Evolutionary conservation across 2,329 filamentous ascomycete species (phyloP).

Genomic region (Lecanicillium sp.): DNA sequence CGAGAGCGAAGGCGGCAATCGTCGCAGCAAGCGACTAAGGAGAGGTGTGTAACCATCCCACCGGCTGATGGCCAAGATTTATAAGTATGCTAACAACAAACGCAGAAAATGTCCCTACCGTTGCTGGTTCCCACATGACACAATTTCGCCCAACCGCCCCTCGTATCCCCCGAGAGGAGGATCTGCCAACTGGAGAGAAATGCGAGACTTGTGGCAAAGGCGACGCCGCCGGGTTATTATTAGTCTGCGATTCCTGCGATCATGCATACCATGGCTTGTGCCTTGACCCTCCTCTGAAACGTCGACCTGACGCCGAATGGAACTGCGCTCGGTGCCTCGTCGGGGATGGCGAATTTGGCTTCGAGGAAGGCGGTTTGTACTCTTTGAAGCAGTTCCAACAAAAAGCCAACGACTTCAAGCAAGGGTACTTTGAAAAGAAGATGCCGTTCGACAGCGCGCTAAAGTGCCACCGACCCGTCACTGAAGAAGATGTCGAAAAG

Average conservation of each 20-base stretch:
- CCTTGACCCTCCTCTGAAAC: slow-evolving; percentile 75
- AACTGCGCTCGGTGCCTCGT: slow-evolving; percentile 93
- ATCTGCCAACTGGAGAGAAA: slow-evolving; percentile 45
- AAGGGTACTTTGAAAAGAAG: slow-evolving; percentile 84
- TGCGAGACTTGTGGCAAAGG: slow-evolving; percentile 82
- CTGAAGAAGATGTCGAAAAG: slow-evolving; percentile 89
- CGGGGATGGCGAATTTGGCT: slow-evolving; percentile 92
- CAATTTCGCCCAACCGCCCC: slow-evolving; percentile 78
- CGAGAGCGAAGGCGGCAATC: slow-evolving; percentile 61
- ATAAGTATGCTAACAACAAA: neutral
- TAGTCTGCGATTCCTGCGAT: slow-evolving; percentile 89
- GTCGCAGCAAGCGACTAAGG: slow-evolving; percentile 87
- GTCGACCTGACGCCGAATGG: slow-evolving; percentile 81
- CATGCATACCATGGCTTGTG: slow-evolving; percentile 80
- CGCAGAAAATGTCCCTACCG: slow-evolving; percentile 61
- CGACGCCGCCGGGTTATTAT: slow-evolving; percentile 61
- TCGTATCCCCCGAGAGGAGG: slow-evolving; percentile 50
- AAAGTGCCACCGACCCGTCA: slow-evolving; percentile 73
- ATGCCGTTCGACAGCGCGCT: slow-evolving; percentile 81
- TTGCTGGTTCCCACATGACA: slow-evolving; percentile 95
- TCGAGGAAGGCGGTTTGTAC: slow-evolving; percentile 93
- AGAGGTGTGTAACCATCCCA: slow-evolving; percentile 40
- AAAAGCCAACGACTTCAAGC: slow-evolving; percentile 91
- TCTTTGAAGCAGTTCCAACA: slow-evolving; percentile 94
- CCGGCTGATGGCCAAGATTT: too few relatives aligned